Evolutionary conservation across 805 yeast species (phyloP).

Genomic region (Starmerella scarabaei): DNA sequence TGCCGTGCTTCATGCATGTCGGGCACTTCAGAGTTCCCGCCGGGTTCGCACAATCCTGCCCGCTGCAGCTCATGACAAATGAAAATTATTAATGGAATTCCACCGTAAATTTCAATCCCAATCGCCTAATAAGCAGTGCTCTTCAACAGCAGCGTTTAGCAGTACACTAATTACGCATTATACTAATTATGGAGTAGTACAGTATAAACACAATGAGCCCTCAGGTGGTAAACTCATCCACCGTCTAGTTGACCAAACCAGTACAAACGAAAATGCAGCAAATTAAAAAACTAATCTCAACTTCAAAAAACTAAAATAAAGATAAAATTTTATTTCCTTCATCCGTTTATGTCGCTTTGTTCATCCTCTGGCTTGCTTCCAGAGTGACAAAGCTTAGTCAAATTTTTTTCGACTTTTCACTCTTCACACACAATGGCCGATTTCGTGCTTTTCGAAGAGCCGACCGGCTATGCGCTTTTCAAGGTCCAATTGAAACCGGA

Average conservation of each 20-base stretch:
- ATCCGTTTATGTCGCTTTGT: background rate
- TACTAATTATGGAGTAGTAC: no score
- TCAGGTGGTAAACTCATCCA: no score
- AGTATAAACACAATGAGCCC: no score
- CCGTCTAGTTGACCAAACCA: no score
- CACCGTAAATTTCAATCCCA: no score
- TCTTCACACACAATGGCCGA: slow-evolving; percentile 45
- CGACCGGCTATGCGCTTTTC: slow-evolving; percentile 95
- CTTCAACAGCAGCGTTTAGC: no score
- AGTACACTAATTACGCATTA: no score
- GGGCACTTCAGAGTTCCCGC: slow-evolving; percentile 85
- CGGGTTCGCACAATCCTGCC: slow-evolving; percentile 73
- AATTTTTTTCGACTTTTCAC: slow-evolving; percentile 5
- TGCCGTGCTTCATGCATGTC: slow-evolving; percentile 63
- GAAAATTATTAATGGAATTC: no score
- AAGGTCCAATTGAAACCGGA: slow-evolving; percentile 89
- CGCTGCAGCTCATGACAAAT: slow-evolving; percentile 40
- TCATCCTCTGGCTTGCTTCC: background rate
- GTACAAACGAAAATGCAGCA: no score
- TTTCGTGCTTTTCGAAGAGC: slow-evolving; percentile 91
- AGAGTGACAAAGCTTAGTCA: slow-evolving; percentile 5
- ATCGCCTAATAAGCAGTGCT: no score
- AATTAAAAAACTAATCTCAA: background rate
- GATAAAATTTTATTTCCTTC: background rate
- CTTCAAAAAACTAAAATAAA: background rate